Evolutionary conservation across 2,329 filamentous ascomycete genomes (phyloP).

Genomic region (Colletotrichum brevisporum): DNA sequence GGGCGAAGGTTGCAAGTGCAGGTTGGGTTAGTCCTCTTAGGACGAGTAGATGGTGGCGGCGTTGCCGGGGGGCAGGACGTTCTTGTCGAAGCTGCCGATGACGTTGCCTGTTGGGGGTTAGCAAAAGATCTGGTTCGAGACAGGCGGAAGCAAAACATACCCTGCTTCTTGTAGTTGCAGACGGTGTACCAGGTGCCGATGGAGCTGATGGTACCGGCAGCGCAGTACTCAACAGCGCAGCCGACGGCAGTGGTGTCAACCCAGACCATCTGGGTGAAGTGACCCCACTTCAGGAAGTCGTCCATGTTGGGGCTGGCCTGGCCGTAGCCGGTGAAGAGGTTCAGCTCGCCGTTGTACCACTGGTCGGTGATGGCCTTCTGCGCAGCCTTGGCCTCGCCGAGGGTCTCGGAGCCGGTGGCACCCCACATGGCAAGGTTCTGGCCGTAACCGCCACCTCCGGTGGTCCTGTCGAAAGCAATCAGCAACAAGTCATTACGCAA

Average conservation of each 20-base stretch:
- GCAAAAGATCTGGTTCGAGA: neutral
- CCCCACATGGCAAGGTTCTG: slow-evolving; percentile 89
- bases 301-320: slow-evolving; percentile 69
- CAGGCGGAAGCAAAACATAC: slow-evolving; percentile 63
- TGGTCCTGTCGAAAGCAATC: slow-evolving; percentile 55
- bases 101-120: slow-evolving; percentile 62
- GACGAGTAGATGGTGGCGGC: slow-evolving; percentile 47
- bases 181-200: slow-evolving; percentile 81
- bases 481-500: neutral
- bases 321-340: slow-evolving; percentile 70
- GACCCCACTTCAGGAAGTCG: slow-evolving; percentile 76
- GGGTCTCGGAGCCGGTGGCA: slow-evolving; percentile 53
- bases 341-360: slow-evolving; percentile 90
- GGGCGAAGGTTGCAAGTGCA: slow-evolving; percentile 32
- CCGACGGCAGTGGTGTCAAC: slow-evolving; percentile 54
- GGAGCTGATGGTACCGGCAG: slow-evolving; percentile 60
- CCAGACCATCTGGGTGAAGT: slow-evolving; percentile 62
- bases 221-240: slow-evolving; percentile 80
- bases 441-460: slow-evolving; percentile 78
- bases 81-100: slow-evolving; percentile 63
- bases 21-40: slow-evolving; percentile 17
- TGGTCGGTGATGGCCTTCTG: slow-evolving; percentile 80
- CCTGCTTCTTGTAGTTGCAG: slow-evolving; percentile 86
- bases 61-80: slow-evolving; percentile 62
- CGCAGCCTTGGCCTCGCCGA: slow-evolving; percentile 69